Conservation (phyloP, 2,329 filamentous ascomycete genomes). For the Penicillium sp. region DNA sequence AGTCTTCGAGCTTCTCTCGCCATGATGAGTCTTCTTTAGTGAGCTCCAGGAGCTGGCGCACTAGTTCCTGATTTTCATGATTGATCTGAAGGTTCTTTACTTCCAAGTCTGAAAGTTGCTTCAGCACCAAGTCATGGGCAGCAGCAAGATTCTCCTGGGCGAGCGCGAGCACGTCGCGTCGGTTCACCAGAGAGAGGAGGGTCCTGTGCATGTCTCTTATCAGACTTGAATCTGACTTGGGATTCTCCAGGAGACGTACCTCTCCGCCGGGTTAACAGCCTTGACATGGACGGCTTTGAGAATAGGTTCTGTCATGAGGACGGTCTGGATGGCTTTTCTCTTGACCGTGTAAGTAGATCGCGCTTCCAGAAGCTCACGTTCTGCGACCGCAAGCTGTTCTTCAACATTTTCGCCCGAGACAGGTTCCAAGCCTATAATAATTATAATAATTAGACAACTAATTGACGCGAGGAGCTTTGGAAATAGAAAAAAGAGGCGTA, state of each 20-base stretch:
- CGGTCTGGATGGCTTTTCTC: conserved; percentile 64
- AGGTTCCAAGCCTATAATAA: conserved; percentile 33
- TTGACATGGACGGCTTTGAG: conserved; percentile 72
- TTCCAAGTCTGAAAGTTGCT: conserved; percentile 56
- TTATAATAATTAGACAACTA: conserved; percentile 15
- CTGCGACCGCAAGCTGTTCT: conserved; percentile 51
- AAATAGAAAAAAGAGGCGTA: conserved; percentile 18
- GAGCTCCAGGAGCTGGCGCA: conserved; percentile 60
- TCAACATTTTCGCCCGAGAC: conserved; percentile 51
- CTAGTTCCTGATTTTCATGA: conserved; percentile 60
- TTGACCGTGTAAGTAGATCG: conserved; percentile 66
- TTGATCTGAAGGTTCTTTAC: conserved; percentile 56
- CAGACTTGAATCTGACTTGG: conserved; percentile 6
- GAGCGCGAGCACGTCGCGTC: conserved; percentile 65
- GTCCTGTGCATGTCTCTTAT: conserved; percentile 50
- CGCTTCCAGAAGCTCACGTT: conserved; percentile 65
- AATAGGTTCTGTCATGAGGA: conserved; percentile 69
- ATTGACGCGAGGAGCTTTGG: neutral
- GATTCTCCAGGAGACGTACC: conserved; percentile 47
- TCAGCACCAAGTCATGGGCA: conserved; percentile 50
- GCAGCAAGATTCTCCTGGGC: conserved; percentile 58
- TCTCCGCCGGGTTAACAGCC: conserved; percentile 62
- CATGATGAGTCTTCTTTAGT: conserved; percentile 53
- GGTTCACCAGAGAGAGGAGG: conserved; percentile 62
- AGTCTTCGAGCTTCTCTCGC: conserved; percentile 53